These are phyloP conservation scores for Candida germanica DNA, from an alignment of 805 yeast genomes.

Conservation along the genomic window DNA sequence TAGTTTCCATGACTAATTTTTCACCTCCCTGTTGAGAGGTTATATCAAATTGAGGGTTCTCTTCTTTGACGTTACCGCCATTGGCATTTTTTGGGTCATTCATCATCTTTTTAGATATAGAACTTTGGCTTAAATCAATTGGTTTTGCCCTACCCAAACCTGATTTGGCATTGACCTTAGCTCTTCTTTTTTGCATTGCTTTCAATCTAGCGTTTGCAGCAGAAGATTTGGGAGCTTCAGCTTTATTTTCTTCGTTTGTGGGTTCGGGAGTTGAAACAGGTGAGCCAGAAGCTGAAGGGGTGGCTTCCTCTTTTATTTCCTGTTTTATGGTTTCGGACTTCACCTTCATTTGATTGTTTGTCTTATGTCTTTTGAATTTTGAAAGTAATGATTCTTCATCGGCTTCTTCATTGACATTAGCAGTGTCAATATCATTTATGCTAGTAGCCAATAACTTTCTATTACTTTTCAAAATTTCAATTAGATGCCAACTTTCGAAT, in stretches of 20 bases:
- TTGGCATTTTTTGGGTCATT: slow-evolving; percentile 20
- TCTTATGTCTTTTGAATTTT: slow-evolving; percentile 49
- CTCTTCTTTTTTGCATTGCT: slow-evolving; percentile 92
- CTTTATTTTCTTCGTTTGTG: background rate
- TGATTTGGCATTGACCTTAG: slow-evolving; percentile 65
- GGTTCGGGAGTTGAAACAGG: background rate
- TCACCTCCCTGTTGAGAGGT: slow-evolving; percentile 79
- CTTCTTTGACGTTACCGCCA: slow-evolving; percentile 6
- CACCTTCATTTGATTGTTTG: slow-evolving; percentile 23
- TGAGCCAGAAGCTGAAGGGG: background rate
- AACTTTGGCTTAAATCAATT: slow-evolving; percentile 69
- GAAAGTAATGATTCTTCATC: slow-evolving; percentile 37
- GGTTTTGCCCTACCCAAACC: slow-evolving; percentile 44
- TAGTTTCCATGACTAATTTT: slow-evolving; percentile 81
- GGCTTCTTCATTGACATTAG: slow-evolving; percentile 10
- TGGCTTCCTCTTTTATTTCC: background rate
- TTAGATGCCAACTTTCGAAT: slow-evolving; percentile 50
- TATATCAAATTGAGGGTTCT: slow-evolving; percentile 49
- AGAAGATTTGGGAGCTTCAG: slow-evolving; percentile 8
- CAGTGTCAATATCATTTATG: slow-evolving; percentile 11
- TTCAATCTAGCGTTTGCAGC: slow-evolving; percentile 70
- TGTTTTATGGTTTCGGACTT: slow-evolving; percentile 9
- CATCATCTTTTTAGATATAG: slow-evolving; percentile 55
- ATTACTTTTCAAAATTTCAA: slow-evolving; percentile 48
- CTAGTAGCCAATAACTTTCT: slow-evolving; percentile 57